Base-by-base conservation (phyloP, 2,329 filamentous ascomycete genomes). In the Fusarium keratoplasticum region DNA sequence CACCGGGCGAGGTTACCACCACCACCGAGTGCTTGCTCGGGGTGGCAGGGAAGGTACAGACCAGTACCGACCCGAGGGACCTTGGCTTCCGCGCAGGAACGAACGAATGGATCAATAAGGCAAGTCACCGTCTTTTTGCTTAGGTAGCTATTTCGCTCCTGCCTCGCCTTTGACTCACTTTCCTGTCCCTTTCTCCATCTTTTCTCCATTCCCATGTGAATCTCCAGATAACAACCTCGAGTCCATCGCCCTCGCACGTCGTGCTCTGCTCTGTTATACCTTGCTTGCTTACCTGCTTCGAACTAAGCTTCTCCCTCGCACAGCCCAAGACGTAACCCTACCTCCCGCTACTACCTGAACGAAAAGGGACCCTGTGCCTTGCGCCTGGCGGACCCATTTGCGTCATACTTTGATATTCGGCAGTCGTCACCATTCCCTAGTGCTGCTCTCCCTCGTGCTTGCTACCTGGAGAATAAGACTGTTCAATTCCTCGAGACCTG, bases 301-400 rank as follows among this genome's bases (percentile, higher is more conserved):
- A n/a, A 27, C 55, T 29, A n/a, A 47, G 54, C 59, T 64, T 50
- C 50, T 57, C 27, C 60, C 64, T 71, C 47, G 54, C 31, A 65
- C 70, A 61, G 63, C 61, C 22, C 27, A 62, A 69, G 52, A 72
- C 64, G 69, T 63, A 62, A 64, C 62, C 58, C 60, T 60, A 27
- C 71, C 62, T 65, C 57, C 63, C 40, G 50, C 47, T 70, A 73
- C 72, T 62, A 70, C 61, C 44, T 64, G 52, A 66, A 70, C 63
- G 71, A 67, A 74, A 75, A 75, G 72, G 69, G 72, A 73, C 72
- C 65, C 64, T 76, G 75, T 77, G 73, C 70, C 75, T 76, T 75
- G 70, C 62, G 66, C 64, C 66, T 73, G 61, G 74, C 76, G 72
- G 70, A 62, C 59, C 69, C 67, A 73, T 76, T 67, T 77, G 74